Percentiles rank a stretch among this genome's conserved stretches.
Conservation (phyloP, 2,329 filamentous ascomycete species). For the Aspergillus latus region DNA sequence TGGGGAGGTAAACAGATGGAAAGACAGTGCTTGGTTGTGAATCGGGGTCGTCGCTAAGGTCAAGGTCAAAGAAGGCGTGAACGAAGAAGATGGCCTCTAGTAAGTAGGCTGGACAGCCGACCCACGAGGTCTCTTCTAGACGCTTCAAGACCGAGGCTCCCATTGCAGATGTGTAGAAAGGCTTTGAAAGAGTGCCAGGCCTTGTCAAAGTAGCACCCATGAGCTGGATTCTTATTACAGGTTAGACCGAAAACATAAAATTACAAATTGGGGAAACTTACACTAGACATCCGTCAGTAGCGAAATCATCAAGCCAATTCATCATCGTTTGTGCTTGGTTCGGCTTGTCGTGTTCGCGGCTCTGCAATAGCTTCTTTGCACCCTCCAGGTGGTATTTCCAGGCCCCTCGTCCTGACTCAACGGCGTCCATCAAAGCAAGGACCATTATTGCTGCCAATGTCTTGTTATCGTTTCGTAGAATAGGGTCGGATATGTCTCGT, state of each 20-base stretch:
- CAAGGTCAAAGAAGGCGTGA: constrained; percentile 38
- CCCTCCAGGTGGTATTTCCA: constrained; percentile 55
- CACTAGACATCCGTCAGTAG: constrained; percentile 40
- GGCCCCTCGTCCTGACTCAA: constrained; percentile 52
- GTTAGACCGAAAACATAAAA: constrained; percentile 5
- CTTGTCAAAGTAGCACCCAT: constrained; percentile 45
- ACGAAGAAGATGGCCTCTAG: constrained; percentile 44
- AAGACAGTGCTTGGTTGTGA: constrained; percentile 31
- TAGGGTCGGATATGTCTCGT: constrained; percentile 30
- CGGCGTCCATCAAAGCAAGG: constrained; percentile 51
- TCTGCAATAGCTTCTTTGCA: constrained; percentile 48
- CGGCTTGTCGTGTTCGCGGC: constrained; percentile 26
- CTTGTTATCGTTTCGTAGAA: constrained; percentile 42
- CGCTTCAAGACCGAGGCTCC: constrained; percentile 38
- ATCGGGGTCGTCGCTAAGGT: constrained; percentile 24
- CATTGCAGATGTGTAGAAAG: constrained; percentile 40
- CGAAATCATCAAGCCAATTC: constrained; percentile 38
- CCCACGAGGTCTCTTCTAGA: constrained; percentile 43
- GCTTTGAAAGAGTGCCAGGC: constrained; percentile 39
- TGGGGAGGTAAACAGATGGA: constrained; percentile 28
- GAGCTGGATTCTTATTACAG: constrained; percentile 36
- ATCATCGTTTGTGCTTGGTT: constrained; percentile 26
- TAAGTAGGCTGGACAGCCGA: constrained; percentile 43
- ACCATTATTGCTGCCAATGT: constrained; percentile 49
- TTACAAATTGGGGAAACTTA: constrained; percentile 17